Evolutionary conservation across 2,329 filamentous ascomycete genomes (phyloP), one percentile per base, ranked within the genome.

Genomic region (Aspergillus vadensis): DNA sequence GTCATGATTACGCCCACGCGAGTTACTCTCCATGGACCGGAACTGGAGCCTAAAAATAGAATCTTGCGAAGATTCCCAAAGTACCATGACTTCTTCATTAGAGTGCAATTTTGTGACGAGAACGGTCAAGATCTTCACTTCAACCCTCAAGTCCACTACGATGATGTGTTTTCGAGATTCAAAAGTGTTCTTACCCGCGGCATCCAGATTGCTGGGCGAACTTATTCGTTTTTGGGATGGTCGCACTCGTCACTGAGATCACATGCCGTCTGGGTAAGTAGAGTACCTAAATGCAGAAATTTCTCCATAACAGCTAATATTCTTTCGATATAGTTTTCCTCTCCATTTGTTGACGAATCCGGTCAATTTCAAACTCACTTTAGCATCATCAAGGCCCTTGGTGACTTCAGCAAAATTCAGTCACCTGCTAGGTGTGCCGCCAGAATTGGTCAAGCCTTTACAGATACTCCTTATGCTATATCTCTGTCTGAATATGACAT

Each of bases 211-310:
- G 89, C 84, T 2, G 89, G 86, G 0, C 80, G 86, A 12, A 70
- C 74, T 0, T 92, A 86, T 68, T 74, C 76, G 0, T 94, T 93
- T 68, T 79, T 94, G 0, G 91, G 91, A 0, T 94, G 92, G 72
- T 92, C 90, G 0, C 88, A 93, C 72, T 94, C 90, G 0, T 92
- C 90, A 0, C 80, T 94, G 4, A 82, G 91, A 12, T 82, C 86
- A 0, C 89, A 91, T 60, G 87, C 88, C 0, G 87, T 84, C 25
- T 92, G 90, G 90, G 65, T 61, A 64, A 59, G n/a, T n/a, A n/a
- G n/a, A n/a, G n/a, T n/a, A n/a, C n/a, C n/a, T n/a, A n/a, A n/a
- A n/a, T n/a, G n/a, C n/a, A n/a, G n/a, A n/a, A n/a, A n/a, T n/a
- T n/a, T n/a, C n/a, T n/a, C n/a, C n/a, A n/a, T n/a, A n/a, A n/a